phyloP scores from a whole-genome alignment of 2,329 filamentous ascomycete species.

The Pseudogymnoascus sp. region DNA sequence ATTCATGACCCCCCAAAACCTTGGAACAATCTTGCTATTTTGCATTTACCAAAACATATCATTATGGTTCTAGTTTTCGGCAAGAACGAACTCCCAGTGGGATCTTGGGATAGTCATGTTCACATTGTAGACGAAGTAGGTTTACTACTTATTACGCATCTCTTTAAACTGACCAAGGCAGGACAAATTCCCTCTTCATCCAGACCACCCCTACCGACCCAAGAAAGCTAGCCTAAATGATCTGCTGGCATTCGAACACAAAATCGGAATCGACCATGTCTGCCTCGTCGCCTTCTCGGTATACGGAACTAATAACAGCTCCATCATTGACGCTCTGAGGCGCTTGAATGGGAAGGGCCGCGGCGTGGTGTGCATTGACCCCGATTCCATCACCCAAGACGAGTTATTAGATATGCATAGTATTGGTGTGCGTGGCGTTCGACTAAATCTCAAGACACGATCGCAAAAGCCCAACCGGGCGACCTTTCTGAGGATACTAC shows the following conservation, averaged over 20 bases:
- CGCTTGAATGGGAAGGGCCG: conserved; percentile 21
- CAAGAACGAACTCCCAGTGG: conserved; percentile 15
- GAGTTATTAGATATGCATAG: conserved; percentile 24
- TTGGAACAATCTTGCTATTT: too few relatives aligned
- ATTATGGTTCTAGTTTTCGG: too few relatives aligned
- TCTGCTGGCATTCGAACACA: conserved; percentile 23
- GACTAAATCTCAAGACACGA: conserved; percentile 27
- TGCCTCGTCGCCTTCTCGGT: conserved; percentile 28
- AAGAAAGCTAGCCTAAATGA: conserved; percentile 16
- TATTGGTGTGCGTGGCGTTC: conserved; percentile 27
- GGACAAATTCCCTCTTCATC: conserved; percentile 14
- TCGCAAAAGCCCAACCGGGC: conserved; percentile 17
- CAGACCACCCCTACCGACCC: conserved; percentile 18
- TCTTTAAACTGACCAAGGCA: conserved; percentile 1
- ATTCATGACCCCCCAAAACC: too few relatives aligned
- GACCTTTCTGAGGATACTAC: conserved; percentile 20
- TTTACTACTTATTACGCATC: conserved; percentile 14
- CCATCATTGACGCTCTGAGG: conserved; percentile 26
- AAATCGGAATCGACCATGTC: conserved; percentile 23
- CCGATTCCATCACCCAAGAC: conserved; percentile 18
- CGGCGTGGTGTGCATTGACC: conserved; percentile 27
- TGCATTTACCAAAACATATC: too few relatives aligned
- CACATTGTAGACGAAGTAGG: conserved; percentile 23
- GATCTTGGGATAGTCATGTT: conserved; percentile 28
- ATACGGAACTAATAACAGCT: conserved; percentile 28